phyloP scores from a whole-genome alignment of 2,329 filamentous ascomycete species.

The Penicillium italicum region DNA sequence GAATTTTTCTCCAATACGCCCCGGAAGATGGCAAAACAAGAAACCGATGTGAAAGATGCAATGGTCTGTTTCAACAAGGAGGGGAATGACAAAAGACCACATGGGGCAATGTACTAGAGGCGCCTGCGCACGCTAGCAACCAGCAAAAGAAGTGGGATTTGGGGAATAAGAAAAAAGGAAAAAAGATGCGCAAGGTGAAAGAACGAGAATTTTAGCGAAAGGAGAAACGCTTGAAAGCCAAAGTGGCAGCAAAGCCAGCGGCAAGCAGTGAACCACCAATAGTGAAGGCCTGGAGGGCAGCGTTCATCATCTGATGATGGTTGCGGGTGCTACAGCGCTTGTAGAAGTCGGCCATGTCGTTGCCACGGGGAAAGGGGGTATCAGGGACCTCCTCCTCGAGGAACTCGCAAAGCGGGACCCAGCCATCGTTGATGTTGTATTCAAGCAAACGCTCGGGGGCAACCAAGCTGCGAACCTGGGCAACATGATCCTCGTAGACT shows the following conservation, averaged over 20 bases:
- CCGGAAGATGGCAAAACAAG: neutral
- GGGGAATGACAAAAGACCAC: neutral
- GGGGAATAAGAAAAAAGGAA: slow-evolving; percentile 9
- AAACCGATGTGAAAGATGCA: slow-evolving; percentile 9
- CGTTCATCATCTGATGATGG: slow-evolving; percentile 55
- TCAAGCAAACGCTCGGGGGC: slow-evolving; percentile 52
- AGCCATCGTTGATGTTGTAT: slow-evolving; percentile 54
- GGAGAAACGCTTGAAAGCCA: slow-evolving; percentile 41
- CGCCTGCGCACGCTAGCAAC: slow-evolving; percentile 25
- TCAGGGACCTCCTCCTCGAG: slow-evolving; percentile 51
- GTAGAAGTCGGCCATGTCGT: slow-evolving; percentile 55
- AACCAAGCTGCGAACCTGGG: slow-evolving; percentile 48
- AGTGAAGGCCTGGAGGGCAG: slow-evolving; percentile 50
- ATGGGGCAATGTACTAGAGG: neutral
- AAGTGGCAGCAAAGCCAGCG: slow-evolving; percentile 40
- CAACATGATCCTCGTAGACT: slow-evolving; percentile 57
- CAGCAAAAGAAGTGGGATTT: neutral
- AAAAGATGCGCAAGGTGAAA: slow-evolving; percentile 1
- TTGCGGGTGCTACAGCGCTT: slow-evolving; percentile 53
- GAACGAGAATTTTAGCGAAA: slow-evolving; percentile 16
- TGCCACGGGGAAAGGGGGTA: slow-evolving; percentile 50
- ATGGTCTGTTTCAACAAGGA: slow-evolving; percentile 1
- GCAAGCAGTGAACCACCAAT: slow-evolving; percentile 50
- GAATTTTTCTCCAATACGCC: neutral
- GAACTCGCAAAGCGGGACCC: slow-evolving; percentile 55